phyloP scores from a whole-genome alignment of 1,284 basidiomycete genomes.

The Violaceomyces palustris region DNA sequence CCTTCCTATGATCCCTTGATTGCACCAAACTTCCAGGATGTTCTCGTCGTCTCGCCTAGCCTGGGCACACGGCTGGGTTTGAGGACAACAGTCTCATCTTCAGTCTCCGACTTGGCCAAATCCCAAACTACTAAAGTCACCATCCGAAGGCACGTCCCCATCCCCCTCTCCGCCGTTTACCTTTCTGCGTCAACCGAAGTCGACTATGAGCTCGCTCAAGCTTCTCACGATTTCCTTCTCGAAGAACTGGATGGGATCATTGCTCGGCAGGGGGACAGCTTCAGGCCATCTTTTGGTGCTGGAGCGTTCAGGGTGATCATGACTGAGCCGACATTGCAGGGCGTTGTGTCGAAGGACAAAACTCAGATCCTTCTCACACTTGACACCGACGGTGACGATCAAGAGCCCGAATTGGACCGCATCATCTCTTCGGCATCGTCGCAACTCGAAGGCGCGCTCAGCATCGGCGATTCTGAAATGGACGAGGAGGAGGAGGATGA shows the following conservation, averaged over 20 bases:
- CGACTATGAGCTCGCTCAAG: slow-evolving; percentile 16
- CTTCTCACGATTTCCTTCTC: slow-evolving; percentile 10
- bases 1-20: too few species aligned
- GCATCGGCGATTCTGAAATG: too few species aligned
- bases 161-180: slow-evolving; percentile 28
- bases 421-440: slow-evolving; percentile 14
- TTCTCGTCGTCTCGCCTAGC: too few species aligned
- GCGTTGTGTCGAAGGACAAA: slow-evolving; percentile 11
- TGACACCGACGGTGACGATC: slow-evolving; percentile 7
- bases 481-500: slow-evolving; percentile 13
- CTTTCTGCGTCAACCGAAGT: slow-evolving; percentile 21
- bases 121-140: too few species aligned
- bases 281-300: slow-evolving; percentile 8
- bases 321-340: slow-evolving; percentile 45
- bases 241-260: slow-evolving; percentile 20
- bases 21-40: too few species aligned
- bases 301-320: slow-evolving; percentile 22
- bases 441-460: too few species aligned
- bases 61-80: too few species aligned
- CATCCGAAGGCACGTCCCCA: too few species aligned
- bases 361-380: slow-evolving; percentile 31
- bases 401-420: slow-evolving; percentile 1
- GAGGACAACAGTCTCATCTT: too few species aligned
- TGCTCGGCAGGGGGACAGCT: slow-evolving; percentile 21
- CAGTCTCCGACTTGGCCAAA: too few species aligned